Base-by-base conservation (phyloP, 1,139 yeast genomes). In the Zygoascus meyerae region DNA sequence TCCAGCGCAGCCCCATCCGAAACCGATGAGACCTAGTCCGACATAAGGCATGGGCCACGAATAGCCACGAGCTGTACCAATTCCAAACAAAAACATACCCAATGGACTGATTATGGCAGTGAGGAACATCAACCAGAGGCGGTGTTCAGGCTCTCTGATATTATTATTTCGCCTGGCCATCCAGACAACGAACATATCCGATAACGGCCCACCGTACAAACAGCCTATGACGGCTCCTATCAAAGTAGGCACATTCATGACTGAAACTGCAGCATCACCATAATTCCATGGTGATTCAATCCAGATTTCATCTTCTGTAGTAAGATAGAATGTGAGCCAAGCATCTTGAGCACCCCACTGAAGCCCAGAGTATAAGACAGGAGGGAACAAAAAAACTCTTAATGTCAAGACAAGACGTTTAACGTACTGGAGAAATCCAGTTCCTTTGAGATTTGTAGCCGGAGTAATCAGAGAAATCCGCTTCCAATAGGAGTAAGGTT, bases 281-380 rank as follows among this genome's bases (percentile, higher is more conserved):
- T 81, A 81, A 64, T 76, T 78, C 75, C 82, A 86, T 1, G 94
- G 94, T 1, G 74, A 74, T 46, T 75, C 84, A 48, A 77, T 78
- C 67, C 82, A 86, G 55, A 72, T 73, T 37, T 83, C 82, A 56
- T 84, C 92, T 63, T 84, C 86, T 5, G 92, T 81, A 14, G 94
- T 84, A 58, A 85, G 67, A 61, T 84, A 86, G 58, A 86, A 86
- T 0, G 94, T 78, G 65, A 86, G 73, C 64, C 84, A 83, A 0
- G 92, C 86, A 61, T 84, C 90, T 64, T 86, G 95, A 48, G 81
- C 71, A 29, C 95, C 95, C 95, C 95, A 86, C 55, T 83, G 76
- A 15, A 84, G 55, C 16, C 95, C 95, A 1, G 92, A 81, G 43
- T 82, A 72, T 64, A 87, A 73, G 12, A 86, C 94, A 0, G 94